Base-by-base conservation (phyloP, 2,329 filamentous ascomycete species). In the Microdochium trichocladiopsis region DNA sequence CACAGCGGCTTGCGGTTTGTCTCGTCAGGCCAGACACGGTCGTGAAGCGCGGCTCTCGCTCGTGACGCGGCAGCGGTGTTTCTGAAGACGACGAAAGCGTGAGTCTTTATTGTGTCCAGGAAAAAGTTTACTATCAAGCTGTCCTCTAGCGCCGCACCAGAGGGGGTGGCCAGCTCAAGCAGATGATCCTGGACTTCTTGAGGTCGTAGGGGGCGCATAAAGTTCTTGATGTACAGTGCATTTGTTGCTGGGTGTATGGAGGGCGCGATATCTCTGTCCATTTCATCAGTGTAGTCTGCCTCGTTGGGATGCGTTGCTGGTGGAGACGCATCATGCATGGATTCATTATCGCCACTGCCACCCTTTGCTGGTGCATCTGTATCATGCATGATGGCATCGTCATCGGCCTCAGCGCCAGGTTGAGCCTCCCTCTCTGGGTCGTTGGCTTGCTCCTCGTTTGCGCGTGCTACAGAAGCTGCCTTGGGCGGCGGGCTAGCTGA, bases 211-310 rank as follows among this genome's bases (percentile, higher is more conserved):
- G 94, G 92, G 48, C 93, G 86, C 83, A 95, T 92, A 51, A 97
- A 82, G 62, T 96, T 87, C 66, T 86, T 86, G 60, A 97, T 94
- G 71, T 96, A 97, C 48, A 97, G 74, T 16, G 89, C 86, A 28
- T 82, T 71, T 2, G 91, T 93, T 4, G 87, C 84, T 22, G 82
- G 79, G 66, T 94, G 88, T 33, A 85, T 69, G 0, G 88, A 78
- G 6, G 86, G 83, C 23, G 69, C 68, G 25, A 76, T 68, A 37
- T 70, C 65, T 21, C 58, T 61, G 51, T 69, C 65, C 21, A 60
- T 53, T 37, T 63, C 57, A 18, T 54, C 56, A 14, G 3, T 22
- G 16, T n/a, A 6, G n/a, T 16, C 37, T 8, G 37, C 37, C 6
- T 45, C 28, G 8, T 31, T 8, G 14, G 8, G 8, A 14, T 31